These are phyloP conservation scores for Suaeda aralocaspica DNA, from an alignment of 148 eudicot species.

Conservation along the genomic window DNA sequence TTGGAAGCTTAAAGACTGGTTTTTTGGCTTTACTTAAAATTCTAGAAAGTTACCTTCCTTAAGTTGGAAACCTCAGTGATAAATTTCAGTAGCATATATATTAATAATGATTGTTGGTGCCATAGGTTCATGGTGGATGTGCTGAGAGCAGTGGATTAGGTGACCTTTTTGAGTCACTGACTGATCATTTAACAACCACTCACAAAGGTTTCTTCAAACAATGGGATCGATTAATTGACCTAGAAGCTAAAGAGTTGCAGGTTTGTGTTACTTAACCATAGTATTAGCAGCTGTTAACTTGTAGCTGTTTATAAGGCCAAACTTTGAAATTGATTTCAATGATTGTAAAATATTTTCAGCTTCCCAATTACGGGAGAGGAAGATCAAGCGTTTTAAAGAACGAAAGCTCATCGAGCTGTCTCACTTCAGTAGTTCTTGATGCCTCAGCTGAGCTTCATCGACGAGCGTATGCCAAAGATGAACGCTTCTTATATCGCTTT, in stretches of 20 bases:
- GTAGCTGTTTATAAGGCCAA: not conserved
- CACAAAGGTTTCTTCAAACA: conserved; percentile 66
- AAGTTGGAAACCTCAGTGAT: conserved; percentile 3
- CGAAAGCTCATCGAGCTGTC: conserved; percentile 41
- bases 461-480: conserved; percentile 35
- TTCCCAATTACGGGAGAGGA: conserved; percentile 43
- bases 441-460: conserved; percentile 43
- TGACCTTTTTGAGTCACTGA: conserved; percentile 63
- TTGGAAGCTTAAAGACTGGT: conserved; percentile 4
- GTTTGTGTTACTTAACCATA: conserved; percentile 27
- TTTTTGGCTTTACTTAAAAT: not conserved
- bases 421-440: conserved; percentile 73
- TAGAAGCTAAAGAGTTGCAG: conserved; percentile 86
- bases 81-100: not conserved
- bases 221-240: conserved; percentile 83
- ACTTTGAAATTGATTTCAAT: conserved; percentile 5
- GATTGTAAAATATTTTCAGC: conserved; percentile 33
- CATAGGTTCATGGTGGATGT: conserved; percentile 79
- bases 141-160: conserved; percentile 81
- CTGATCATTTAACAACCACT: conserved; percentile 58
- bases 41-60: not conserved
- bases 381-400: conserved; percentile 35
- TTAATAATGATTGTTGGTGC: conserved; percentile 22
- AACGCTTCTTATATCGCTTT: conserved; percentile 68
- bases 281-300: not conserved